Evolutionary conservation across 2,329 filamentous ascomycete species (phyloP).

Genomic region (Fusarium zealandicum): DNA sequence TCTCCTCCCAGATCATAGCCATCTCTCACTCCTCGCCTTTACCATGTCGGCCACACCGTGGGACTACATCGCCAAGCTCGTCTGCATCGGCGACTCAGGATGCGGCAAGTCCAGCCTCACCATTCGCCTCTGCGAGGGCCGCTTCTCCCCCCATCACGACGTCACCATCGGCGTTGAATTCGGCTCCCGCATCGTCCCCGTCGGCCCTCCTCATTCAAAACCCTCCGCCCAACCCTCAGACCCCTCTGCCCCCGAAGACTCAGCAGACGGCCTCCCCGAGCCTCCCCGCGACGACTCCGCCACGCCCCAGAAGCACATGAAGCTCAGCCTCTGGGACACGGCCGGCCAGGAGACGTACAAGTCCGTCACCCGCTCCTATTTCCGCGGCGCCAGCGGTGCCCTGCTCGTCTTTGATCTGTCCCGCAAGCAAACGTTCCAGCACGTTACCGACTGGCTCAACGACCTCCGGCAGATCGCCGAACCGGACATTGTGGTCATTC

Average conservation of each 20-base stretch:
- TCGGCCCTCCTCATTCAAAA: constrained; percentile 77
- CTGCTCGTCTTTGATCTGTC: constrained; percentile 96
- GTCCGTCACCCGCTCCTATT: constrained; percentile 92
- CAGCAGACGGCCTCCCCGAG: constrained; percentile 57
- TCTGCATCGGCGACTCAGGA: constrained; percentile 95
- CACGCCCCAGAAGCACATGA: constrained; percentile 78
- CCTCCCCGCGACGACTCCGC: constrained; percentile 54
- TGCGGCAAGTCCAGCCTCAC: constrained; percentile 95
- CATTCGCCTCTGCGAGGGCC: constrained; percentile 94
- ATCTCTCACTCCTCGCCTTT: constrained; percentile 12
- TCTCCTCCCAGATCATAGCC: constrained; percentile 1
- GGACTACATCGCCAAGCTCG: constrained; percentile 99
- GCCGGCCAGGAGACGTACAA: constrained; percentile 98
- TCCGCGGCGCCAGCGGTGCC: constrained; percentile 75
- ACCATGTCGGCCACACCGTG: constrained; percentile 74
- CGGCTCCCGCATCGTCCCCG: constrained; percentile 89
- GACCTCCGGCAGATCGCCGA: constrained; percentile 95
- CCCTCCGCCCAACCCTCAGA: constrained; percentile 45
- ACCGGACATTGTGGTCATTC: constrained; percentile 89
- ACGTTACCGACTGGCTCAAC: constrained; percentile 91
- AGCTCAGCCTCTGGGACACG: constrained; percentile 93
- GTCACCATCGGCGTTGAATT: constrained; percentile 98
- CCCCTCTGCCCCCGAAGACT: constrained; percentile 19
- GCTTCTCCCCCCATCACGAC: constrained; percentile 93
- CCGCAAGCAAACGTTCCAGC: constrained; percentile 81